These are phyloP conservation scores for Eucalyptus lansdowneana DNA, from an alignment of 345 rosid species.

Conservation along the genomic window DNA sequence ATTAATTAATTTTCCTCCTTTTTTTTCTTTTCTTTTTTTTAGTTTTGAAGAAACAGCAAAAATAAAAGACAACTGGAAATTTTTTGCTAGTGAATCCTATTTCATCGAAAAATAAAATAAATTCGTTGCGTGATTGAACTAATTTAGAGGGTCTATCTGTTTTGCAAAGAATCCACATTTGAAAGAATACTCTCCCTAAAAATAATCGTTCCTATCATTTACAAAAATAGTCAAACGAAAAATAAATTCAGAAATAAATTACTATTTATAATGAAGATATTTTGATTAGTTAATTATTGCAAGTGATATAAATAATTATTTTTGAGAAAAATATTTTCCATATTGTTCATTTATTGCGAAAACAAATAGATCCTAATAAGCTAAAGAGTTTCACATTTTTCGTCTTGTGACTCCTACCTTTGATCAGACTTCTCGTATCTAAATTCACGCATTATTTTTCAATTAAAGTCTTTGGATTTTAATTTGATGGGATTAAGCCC, in stretches of 20 bases:
- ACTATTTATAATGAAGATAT: background rate
- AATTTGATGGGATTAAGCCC: background rate
- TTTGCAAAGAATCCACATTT: background rate
- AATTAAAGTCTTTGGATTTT: background rate
- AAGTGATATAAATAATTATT: background rate
- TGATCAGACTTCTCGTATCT: background rate
- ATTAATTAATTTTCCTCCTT: background rate
- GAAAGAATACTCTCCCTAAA: background rate
- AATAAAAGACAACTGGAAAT: too few species aligned
- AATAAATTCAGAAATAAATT: too few species aligned
- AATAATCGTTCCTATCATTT: background rate
- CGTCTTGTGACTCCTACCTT: background rate
- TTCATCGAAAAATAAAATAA: background rate
- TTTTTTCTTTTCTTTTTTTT: background rate
- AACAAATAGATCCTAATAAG: too few species aligned
- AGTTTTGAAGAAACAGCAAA: background rate
- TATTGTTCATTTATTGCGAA: fast-evolving
- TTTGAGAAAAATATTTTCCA: fast-evolving
- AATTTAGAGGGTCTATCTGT: background rate
- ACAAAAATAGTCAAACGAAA: fast-evolving
- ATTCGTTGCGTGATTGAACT: background rate
- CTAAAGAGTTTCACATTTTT: background rate
- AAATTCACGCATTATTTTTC: background rate
- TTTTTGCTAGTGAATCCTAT: too few species aligned
- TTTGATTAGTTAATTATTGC: background rate